Conservation (phyloP, 2,329 filamentous ascomycete species). For the Penicillium paneum region DNA sequence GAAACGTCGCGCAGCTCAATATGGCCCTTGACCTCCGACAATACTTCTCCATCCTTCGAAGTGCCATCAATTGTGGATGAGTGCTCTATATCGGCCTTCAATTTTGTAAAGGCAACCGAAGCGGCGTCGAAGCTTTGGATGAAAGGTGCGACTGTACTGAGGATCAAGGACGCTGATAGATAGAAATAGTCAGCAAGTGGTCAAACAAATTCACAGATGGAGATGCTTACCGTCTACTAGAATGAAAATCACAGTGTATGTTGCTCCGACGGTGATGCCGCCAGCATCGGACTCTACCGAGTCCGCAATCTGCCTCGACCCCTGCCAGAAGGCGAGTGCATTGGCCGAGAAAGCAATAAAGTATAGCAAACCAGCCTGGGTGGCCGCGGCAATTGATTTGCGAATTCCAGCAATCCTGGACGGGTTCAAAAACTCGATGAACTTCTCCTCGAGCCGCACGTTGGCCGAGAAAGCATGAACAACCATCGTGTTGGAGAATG, state of each 20-base stretch:
- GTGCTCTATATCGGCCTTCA: conserved; percentile 58
- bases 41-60: conserved; percentile 8
- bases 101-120: conserved; percentile 53
- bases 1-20: conserved; percentile 34
- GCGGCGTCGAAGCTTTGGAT: conserved; percentile 48
- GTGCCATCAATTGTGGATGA: conserved; percentile 45
- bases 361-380: conserved; percentile 61
- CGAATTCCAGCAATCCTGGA: conserved; percentile 54
- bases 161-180: conserved; percentile 29
- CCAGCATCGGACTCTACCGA: conserved; percentile 11
- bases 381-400: conserved; percentile 54
- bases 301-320: conserved; percentile 53
- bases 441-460: conserved; percentile 57
- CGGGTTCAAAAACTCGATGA: conserved; percentile 50
- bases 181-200: not conserved
- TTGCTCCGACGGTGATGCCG: conserved; percentile 29
- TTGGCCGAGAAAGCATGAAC: conserved; percentile 63
- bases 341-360: conserved; percentile 66
- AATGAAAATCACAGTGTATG: conserved; percentile 37
- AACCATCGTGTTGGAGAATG: conserved; percentile 56
- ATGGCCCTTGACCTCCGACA: conserved; percentile 20
- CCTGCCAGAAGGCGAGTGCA: conserved; percentile 65
- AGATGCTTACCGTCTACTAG: conserved; percentile 31
- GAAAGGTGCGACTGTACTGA: conserved; percentile 37
- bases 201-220: not conserved